Conservation (phyloP, 345 rosid genomes). For the Corymbia maculata region DNA sequence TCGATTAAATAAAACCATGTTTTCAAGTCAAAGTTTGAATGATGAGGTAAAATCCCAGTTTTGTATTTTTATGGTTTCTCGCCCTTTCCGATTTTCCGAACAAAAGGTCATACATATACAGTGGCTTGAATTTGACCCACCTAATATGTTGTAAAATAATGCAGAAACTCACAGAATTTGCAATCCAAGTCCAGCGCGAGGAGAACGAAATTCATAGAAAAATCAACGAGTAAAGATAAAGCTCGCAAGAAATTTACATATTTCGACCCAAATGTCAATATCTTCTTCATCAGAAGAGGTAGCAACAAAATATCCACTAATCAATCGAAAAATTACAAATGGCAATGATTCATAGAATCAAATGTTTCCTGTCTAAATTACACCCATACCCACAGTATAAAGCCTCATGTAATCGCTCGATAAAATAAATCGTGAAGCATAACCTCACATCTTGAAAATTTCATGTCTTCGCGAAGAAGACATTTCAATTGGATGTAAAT, state of each 20-base stretch:
- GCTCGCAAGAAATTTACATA: rapidly evolving
- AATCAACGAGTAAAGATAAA: no score
- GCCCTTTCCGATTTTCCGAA: background rate
- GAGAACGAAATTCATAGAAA: background rate
- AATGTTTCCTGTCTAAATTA: background rate
- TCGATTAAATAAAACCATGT: background rate
- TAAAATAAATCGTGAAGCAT: background rate
- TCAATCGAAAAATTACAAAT: no score
- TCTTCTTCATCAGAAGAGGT: background rate
- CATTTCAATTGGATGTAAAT: background rate
- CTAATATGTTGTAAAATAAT: background rate
- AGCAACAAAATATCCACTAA: no score
- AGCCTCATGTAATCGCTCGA: background rate
- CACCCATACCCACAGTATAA: background rate
- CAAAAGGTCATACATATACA: background rate
- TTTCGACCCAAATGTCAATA: background rate
- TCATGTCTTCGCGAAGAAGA: background rate
- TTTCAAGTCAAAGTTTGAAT: background rate
- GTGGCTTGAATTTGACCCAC: background rate
- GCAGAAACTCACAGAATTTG: background rate
- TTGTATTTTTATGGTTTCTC: background rate
- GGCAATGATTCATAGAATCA: no score
- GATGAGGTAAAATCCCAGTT: background rate
- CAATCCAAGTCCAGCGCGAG: background rate
- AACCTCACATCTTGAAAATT: background rate